Evolutionary conservation across 306 rosid species (phyloP).

Genomic region (Herpetospermum pedunculosum): DNA sequence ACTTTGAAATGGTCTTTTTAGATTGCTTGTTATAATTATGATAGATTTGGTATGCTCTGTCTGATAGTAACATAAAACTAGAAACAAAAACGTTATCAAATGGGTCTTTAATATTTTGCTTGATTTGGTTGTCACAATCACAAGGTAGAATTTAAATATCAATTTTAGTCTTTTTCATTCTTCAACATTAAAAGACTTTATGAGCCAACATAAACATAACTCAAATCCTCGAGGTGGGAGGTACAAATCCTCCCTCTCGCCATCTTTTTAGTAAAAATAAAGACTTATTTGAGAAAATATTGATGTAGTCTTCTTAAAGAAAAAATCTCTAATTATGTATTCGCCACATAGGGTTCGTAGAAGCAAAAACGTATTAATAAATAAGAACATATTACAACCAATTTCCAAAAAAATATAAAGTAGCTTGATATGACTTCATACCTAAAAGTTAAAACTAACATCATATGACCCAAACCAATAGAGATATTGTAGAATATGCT

Average conservation of each 20-base stretch:
- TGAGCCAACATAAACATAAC: not conserved
- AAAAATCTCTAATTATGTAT: not conserved
- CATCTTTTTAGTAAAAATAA: not conserved
- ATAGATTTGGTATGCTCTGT: no score
- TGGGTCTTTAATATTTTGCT: no score
- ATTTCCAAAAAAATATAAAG: not conserved
- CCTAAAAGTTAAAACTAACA: not conserved
- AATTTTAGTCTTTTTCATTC: no score
- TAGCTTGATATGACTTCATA: not conserved
- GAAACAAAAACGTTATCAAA: no score
- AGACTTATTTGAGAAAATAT: not conserved
- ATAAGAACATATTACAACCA: not conserved
- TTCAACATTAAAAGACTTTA: no score
- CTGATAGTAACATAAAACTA: no score
- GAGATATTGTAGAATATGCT: not conserved
- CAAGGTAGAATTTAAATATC: no score
- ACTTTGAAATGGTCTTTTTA: no score
- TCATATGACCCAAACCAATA: not conserved
- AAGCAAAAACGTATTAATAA: not conserved
- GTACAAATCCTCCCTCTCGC: not conserved
- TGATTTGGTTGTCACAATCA: no score
- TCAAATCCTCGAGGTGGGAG: not conserved
- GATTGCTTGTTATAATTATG: no score
- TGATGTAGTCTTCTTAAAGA: not conserved
- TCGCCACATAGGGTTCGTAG: not conserved